Percentiles rank a stretch among this genome's conserved stretches.
These are phyloP conservation scores for Aspergillus puulaauensis DNA, from an alignment of 2,329 filamentous ascomycete genomes.

Conservation along the genomic window DNA sequence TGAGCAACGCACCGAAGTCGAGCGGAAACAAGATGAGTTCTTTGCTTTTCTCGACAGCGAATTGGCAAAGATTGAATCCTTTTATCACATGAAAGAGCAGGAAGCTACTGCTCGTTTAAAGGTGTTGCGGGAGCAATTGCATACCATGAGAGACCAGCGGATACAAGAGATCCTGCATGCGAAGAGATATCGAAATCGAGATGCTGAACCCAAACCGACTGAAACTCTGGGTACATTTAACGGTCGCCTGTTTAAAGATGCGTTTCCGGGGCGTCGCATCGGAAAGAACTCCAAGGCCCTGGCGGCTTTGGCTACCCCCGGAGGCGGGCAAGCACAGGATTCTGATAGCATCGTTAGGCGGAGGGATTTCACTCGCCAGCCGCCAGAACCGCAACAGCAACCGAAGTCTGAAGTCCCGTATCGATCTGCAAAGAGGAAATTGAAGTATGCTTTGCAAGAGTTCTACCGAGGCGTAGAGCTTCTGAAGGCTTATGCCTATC, in stretches of 20 bases:
- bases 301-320: conserved; percentile 42
- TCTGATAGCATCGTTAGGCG: conserved; percentile 30
- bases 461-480: conserved; percentile 90
- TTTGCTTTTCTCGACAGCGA: conserved; percentile 80
- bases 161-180: conserved; percentile 4
- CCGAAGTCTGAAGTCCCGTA: conserved; percentile 69
- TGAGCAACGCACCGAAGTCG: conserved; percentile 62
- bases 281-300: conserved; percentile 58
- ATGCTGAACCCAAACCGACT: conserved; percentile 19
- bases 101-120: conserved; percentile 73
- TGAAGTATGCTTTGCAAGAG: conserved; percentile 88
- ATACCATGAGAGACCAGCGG: conserved; percentile 82
- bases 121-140: conserved; percentile 76
- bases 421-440: conserved; percentile 81
- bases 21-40: conserved; percentile 77
- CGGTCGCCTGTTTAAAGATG: conserved; percentile 35
- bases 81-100: conserved; percentile 85
- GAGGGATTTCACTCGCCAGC: conserved; percentile 52
- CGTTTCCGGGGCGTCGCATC: conserved; percentile 48
- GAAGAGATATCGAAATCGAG: conserved; percentile 30
- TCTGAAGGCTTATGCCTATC: conserved; percentile 82
- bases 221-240: conserved; percentile 26
- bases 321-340: conserved; percentile 33
- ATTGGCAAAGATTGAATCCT: conserved; percentile 85
- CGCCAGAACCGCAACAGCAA: conserved; percentile 39